Evolutionary conservation across 179 eudicot genomes (phyloP), one percentile per base, ranked within the genome.

Genomic region (Corrigiola litoralis): DNA sequence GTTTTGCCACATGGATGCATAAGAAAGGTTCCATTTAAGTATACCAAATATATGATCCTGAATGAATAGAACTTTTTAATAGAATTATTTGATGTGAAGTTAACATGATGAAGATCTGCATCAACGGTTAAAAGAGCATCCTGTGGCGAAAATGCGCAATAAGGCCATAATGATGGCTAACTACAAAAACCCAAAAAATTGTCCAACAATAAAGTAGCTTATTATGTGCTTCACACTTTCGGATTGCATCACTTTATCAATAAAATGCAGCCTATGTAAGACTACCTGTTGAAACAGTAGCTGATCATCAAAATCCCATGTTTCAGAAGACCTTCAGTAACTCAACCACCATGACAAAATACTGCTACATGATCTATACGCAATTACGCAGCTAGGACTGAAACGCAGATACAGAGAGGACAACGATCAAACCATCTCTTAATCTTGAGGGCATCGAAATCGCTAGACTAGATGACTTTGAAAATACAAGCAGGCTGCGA

Each of bases 391-490:
- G 25, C n/a, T 41, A 23, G 21, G 58, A 29, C 31, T 5, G 16
- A 24, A 31, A 50, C 25, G 5, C 17, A 40, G 37, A 55, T 5
- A 36, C 41, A 31, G n/a, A n/a, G 34, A 20, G 34, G 10, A 25
- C 9, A 41, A 32, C 33, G 28, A 47, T 17, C 57, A 47, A 45
- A 67, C 55, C 34, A 18, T 49, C 57, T 34, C n/a, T 12, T 40
- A 47, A n/a, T n/a, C 29, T 48, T 57, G 4, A 57, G 50, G 37
- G 44, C 52, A 54, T 32, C 51, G 54, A 58, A 64, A 18, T 56
- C 50, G 31, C 31, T 6, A 58, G 61, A 27, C 73, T 8, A 16
- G 61, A 61, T 27, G 54, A 54, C 25, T 53, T 37, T 62, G 47
- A 9, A 34, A 42, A 33, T 3, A 25, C 58, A 41, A 14, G 4